Percentiles rank a stretch among this genome's conserved stretches.
Conservation (phyloP, 345 rosid genomes). For the Trapa incisa region DNA sequence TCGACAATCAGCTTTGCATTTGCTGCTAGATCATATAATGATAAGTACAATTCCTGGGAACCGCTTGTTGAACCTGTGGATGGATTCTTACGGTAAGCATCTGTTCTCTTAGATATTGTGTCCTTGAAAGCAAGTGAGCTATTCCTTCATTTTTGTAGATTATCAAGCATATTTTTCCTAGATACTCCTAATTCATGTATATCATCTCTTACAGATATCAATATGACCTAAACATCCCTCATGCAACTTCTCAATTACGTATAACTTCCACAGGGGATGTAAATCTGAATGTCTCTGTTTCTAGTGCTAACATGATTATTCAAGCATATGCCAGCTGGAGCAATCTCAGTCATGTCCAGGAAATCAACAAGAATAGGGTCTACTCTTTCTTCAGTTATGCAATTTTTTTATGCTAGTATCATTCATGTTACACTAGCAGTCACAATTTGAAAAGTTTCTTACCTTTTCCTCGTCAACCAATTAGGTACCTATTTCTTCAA, state of each 20-base stretch:
- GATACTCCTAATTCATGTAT: neutral
- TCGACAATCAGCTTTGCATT: slow-evolving; percentile 69
- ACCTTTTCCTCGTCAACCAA: neutral
- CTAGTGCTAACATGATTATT: slow-evolving; percentile 79
- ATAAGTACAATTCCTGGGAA: slow-evolving; percentile 89
- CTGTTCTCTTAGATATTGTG: neutral
- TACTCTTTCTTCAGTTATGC: slow-evolving; percentile 1
- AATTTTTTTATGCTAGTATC: neutral
- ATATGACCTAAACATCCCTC: slow-evolving; percentile 57
- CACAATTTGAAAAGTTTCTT: neutral
- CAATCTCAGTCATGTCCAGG: slow-evolving; percentile 49
- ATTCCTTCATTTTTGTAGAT: neutral
- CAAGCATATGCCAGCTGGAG: slow-evolving; percentile 99
- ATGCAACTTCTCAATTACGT: slow-evolving; percentile 80
- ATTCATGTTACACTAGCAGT: neutral
- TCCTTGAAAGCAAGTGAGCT: neutral
- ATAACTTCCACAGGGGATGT: slow-evolving; percentile 60
- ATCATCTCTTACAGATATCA: slow-evolving; percentile 43
- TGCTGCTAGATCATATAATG: slow-evolving; percentile 84
- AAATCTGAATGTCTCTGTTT: slow-evolving; percentile 72
- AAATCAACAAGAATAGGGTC: slow-evolving; percentile 37
- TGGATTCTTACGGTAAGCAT: slow-evolving; percentile 55
- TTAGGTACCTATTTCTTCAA: slow-evolving; percentile 46
- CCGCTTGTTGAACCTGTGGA: slow-evolving; percentile 88
- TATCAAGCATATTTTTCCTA: neutral